These are phyloP conservation scores for Fusarium xylarioides DNA, from an alignment of 2,329 filamentous ascomycete genomes.

Conservation along the genomic window DNA sequence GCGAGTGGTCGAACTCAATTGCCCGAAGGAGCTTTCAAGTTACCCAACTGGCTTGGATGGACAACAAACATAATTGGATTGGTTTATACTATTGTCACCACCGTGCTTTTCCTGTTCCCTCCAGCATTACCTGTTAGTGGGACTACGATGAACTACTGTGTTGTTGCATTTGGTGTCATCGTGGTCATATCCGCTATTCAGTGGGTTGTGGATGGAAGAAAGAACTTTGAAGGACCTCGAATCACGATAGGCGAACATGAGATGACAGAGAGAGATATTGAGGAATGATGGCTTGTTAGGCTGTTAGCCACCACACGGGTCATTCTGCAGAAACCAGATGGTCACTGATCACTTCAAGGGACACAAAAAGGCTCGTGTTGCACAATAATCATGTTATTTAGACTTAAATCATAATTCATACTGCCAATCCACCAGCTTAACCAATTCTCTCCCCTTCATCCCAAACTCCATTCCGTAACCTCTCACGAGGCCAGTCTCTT, in stretches of 20 bases:
- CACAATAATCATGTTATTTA: background rate
- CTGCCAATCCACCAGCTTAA: background rate
- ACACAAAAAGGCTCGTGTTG: background rate
- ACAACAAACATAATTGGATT: slow-evolving; percentile 57
- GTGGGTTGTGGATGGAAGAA: slow-evolving; percentile 58
- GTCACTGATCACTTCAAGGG: accelerated
- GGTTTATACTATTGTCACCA: slow-evolving; percentile 71
- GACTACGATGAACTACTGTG: slow-evolving; percentile 71
- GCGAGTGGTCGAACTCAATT: slow-evolving; percentile 70
- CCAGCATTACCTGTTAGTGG: slow-evolving; percentile 70
- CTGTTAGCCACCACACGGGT: accelerated
- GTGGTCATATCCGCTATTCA: slow-evolving; percentile 53
- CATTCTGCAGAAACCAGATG: no score
- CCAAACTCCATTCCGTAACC: background rate
- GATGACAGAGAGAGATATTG: background rate
- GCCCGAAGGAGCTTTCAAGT: slow-evolving; percentile 57
- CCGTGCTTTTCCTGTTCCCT: slow-evolving; percentile 77
- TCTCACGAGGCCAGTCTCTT: background rate
- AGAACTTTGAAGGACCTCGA: slow-evolving; percentile 48
- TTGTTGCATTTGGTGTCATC: slow-evolving; percentile 58
- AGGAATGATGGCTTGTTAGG: background rate
- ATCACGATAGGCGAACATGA: slow-evolving; percentile 3
- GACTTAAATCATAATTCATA: background rate
- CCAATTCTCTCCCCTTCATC: background rate
- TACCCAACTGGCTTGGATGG: slow-evolving; percentile 51